Base-by-base conservation (phyloP, 768 basidiomycete genomes). In the Boletus rubroflammeus region DNA sequence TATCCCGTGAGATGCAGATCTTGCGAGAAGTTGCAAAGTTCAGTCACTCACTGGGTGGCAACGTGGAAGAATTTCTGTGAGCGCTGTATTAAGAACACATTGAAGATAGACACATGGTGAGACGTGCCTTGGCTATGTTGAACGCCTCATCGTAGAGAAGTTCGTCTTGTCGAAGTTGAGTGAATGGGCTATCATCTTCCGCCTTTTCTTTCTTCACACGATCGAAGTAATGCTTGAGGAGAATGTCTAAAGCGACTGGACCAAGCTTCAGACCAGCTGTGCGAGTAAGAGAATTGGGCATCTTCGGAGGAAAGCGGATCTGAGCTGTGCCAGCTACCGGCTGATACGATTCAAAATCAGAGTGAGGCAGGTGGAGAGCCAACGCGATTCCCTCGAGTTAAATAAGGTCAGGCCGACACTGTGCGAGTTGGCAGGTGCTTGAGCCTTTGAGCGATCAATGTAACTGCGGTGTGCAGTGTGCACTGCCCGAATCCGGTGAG, bases 151-250 rank as follows among this genome's bases (percentile, higher is more conserved):
- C 87, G 62, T 91, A 94, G 53, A 94, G 70, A 26, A 94, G 72
- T 65, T 93, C 88, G 48, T 91, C 85, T 62, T 84, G 78, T 62
- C 81, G 76, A 52, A 90, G 72, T 35, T 75, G 73, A 14, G 78
- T 80, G 42, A 71, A 72, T 3, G 76, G 72, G 19, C 74, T 73
- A 45, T 68, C 70, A 19, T 75, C 69, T 36, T 73, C 70, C 10
- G 62, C 61, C 25, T 45, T 62, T 53, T 78, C 76, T 23, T 72
- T 74, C 69, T 75, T 82, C 45, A 82, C 68, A 14, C 83, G 79
- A 41, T 87, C 85, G 45, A 94, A 81, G 68, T 92, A 95, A 66
- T 94, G 92, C 67, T 87, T 88, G 64, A 93, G 77, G n/a, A 93
- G 77, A 1, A 88, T 90, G 60, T 85, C 87, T 21, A 91, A 65